Evolutionary conservation across 371 early-diverging fungal species (phyloP).

Genomic region (Thermomucor indicae-seudaticae): DNA sequence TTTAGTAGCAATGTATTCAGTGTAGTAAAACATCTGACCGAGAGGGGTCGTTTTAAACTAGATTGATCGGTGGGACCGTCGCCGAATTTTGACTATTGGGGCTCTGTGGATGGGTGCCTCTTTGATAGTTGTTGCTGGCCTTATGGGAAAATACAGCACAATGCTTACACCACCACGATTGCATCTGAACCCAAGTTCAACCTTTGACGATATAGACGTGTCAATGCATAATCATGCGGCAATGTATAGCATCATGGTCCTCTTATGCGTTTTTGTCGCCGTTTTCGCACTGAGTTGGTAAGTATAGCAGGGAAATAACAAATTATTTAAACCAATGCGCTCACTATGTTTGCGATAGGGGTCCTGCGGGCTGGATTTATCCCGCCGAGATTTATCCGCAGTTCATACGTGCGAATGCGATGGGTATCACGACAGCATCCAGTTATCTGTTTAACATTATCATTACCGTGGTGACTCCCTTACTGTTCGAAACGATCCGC

Average conservation of each 20-base stretch:
- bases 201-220: constrained; percentile 15
- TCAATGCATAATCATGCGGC: constrained; percentile 21
- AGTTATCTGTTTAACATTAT: constrained; percentile 77
- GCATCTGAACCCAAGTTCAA: constrained; percentile 11
- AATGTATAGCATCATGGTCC: constrained; percentile 48
- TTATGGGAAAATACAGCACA: constrained; percentile 25
- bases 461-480: constrained; percentile 55
- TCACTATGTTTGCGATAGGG: too few species aligned
- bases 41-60: neutral
- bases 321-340: neutral
- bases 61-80: constrained; percentile 22
- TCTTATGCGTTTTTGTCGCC: constrained; percentile 61
- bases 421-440: constrained; percentile 76
- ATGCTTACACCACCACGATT: constrained; percentile 15
- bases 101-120: constrained; percentile 15
- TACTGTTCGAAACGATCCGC: constrained; percentile 52
- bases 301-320: neutral
- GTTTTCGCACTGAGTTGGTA: constrained; percentile 52
- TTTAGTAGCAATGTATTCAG: neutral
- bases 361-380: constrained; percentile 88
- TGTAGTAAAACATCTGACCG: too few species aligned
- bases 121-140: constrained; percentile 17
- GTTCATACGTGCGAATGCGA: constrained; percentile 71
- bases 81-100: constrained; percentile 16
- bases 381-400: constrained; percentile 81